Evolutionary conservation across 441 rosid genomes (phyloP), one percentile per base, ranked within the genome.

Genomic region (Populus tomentosa): DNA sequence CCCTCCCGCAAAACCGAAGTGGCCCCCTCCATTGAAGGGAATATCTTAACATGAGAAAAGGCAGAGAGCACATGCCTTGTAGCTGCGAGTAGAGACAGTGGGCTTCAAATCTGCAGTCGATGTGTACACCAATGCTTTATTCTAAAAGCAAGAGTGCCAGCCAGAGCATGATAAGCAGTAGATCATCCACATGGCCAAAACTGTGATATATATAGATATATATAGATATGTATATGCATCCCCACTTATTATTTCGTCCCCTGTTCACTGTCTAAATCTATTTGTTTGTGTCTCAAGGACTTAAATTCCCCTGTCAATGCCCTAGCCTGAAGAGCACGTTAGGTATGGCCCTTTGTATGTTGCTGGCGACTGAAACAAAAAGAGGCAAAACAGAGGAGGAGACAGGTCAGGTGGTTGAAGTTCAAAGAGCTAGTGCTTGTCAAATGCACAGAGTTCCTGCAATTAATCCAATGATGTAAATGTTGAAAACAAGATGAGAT

Each of bases 21-120:
- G 82, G 79, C 56, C 67, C 74, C 73, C 70, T 20, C 59, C 33
- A 53, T 23, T 65, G 63, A 71, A n/a, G 36, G 75, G 77, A 23
- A 74, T 10, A 42, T 69, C 26, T 75, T 10, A 69, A 80, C 10
- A 10, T 3, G 65, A 30, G 71, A 65, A 69, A 69, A 69, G 32
- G 65, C 24, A 33, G 61, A 21, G 40, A 62, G 81, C 84, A 80
- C 82, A 80, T 80, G 86, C 21, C 76, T 13, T 75, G 84, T 72
- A 65, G 65, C 46, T 62, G 68, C 23, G 70, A 50, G 75, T 16
- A 64, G 81, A 59, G 72, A 80, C 80, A 75, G 61, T 33, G 75
- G 72, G 30, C 73, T 50, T 80, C 56, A 21, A 21, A 62, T 50
- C 62, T 32, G 24, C 53, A 79, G 26, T 18, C 26, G 63, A 72